Evolutionary conservation across 768 basidiomycete genomes (phyloP).

Genomic region (Xerocomellus intermedius): DNA sequence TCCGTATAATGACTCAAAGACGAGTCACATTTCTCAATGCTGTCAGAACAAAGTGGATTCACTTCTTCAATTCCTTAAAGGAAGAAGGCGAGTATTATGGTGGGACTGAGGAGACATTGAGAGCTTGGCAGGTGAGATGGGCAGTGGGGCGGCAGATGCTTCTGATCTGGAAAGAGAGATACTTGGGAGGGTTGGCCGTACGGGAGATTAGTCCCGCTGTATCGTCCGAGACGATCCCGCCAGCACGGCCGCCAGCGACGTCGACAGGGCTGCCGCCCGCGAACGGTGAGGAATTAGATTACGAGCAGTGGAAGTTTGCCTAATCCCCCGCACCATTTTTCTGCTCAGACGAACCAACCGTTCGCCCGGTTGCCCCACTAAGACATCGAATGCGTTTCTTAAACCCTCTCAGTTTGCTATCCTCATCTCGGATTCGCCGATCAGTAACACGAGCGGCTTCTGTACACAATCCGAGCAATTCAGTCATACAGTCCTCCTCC

Average conservation of each 20-base stretch:
- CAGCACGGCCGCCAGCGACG: neutral
- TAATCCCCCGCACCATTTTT: neutral
- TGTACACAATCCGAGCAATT: neutral
- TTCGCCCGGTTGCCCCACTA: neutral
- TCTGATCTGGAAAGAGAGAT: neutral
- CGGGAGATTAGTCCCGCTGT: neutral
- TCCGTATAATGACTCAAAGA: conserved; percentile 47
- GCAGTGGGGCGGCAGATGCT: conserved; percentile 22
- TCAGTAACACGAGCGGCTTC: neutral
- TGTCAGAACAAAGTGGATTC: conserved; percentile 58
- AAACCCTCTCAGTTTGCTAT: neutral
- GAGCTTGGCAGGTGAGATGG: conserved; percentile 64
- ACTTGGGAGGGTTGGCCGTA: neutral
- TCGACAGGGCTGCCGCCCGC: neutral
- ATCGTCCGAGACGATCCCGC: neutral
- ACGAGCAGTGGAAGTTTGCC: neutral
- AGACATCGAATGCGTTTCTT: neutral
- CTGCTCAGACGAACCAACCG: neutral
- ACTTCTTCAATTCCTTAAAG: conserved; percentile 69
- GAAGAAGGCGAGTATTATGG: conserved; percentile 63
- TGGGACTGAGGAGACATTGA: conserved; percentile 59
- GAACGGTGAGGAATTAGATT: neutral
- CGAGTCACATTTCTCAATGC: conserved; percentile 33
- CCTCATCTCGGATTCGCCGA: neutral
- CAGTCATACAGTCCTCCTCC: neutral